Evolutionary conservation across 805 yeast genomes (phyloP), one percentile per base, ranked within the genome.

Genomic region (Pichia rugopelliculosa): DNA sequence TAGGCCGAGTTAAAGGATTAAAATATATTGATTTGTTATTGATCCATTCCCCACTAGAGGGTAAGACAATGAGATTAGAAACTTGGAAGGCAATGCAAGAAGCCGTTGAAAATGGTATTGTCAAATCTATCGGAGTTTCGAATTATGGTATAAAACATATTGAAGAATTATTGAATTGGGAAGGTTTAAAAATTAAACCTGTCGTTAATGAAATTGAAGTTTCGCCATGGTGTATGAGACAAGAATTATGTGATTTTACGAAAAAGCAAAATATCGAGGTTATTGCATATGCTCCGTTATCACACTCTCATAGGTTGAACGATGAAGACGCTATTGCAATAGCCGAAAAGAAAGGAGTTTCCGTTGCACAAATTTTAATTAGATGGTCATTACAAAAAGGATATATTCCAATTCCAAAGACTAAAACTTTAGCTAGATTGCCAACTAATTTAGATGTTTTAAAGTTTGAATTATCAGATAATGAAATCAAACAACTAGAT

Each of bases 141-240:
- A 85, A 85, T 66, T 86, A 73, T 57, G 87, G 87, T 41, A 59
- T 64, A 15, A 66, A 63, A 5, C 87, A 81, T 59, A 61, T 86
- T 22, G 74, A 80, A 49, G 84, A 83, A 59, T 64, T 86, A 40
- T 67, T 83, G 39, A 55, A 60, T 3, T 80, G 86, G 83, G 73
- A 73, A 3, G 77, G 71, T 1, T 59, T 77, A 51, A 73, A 64
- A 50, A 59, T 75, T 52, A 72, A 72, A 51, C 90, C 96, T 0
- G 87, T 82, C 0, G 82, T 85, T 38, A 83, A 87, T 62, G 95
- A 88, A 62, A 77, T 87, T 58, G 96, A 87, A 64, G 73, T 87
- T 44, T 86, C 87, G 50, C 96, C 93, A 20, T 86, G 93, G 90
- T 70, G 83, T 57, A 86, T 83, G 67, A 71, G 84, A 56, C 66